Conservation (phyloP, 768 basidiomycete species). For the Calocybe indica region DNA sequence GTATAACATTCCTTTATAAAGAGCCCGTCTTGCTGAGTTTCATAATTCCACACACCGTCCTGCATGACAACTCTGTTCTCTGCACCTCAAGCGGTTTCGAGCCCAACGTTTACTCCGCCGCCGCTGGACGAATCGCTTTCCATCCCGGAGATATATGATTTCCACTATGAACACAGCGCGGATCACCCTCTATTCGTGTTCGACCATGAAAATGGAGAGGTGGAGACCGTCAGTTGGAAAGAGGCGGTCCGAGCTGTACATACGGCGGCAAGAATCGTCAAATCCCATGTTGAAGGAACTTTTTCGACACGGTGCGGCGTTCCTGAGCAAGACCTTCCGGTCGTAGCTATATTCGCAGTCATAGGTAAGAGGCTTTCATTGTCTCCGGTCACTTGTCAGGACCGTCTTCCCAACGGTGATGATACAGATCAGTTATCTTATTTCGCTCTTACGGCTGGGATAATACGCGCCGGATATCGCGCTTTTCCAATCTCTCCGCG, state of each 20-base stretch:
- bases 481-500: slow-evolving; percentile 33
- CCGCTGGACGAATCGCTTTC: slow-evolving; percentile 8
- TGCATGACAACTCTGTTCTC: too few relatives aligned
- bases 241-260: slow-evolving; percentile 12
- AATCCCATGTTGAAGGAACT: not conserved
- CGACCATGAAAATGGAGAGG: slow-evolving; percentile 4
- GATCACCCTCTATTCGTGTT: slow-evolving; percentile 24
- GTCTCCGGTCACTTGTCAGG: not conserved
- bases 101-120: not conserved
- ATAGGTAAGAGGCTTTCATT: slow-evolving; percentile 12
- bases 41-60: too few relatives aligned
- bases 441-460: slow-evolving; percentile 25
- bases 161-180: slow-evolving; percentile 14
- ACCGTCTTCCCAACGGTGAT: not conserved
- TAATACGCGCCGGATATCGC: slow-evolving; percentile 32
- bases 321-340: slow-evolving; percentile 5
- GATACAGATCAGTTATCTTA: slow-evolving; percentile 26
- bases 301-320: not conserved
- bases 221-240: slow-evolving; percentile 11
- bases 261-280: slow-evolving; percentile 8
- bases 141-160: slow-evolving; percentile 21
- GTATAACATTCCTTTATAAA: too few relatives aligned
- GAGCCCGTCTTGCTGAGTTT: too few relatives aligned
- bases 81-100: too few relatives aligned
- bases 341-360: slow-evolving; percentile 23